Conservation (phyloP, 2,329 filamentous ascomycete species). For the Ascochyta pisi region DNA sequence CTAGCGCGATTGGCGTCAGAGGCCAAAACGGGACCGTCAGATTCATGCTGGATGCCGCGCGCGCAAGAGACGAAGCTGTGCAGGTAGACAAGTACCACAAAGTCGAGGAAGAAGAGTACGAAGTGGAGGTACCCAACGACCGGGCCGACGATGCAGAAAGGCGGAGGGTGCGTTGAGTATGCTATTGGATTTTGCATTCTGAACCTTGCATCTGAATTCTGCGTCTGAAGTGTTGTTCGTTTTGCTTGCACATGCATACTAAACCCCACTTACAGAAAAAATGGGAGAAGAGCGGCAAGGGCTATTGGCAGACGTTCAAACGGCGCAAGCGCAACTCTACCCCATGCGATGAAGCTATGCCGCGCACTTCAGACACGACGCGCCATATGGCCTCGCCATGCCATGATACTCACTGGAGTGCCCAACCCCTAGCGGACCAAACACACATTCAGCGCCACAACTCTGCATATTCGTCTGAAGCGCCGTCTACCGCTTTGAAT, state of each 20-base stretch:
- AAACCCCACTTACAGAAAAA: background rate
- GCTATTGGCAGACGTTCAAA: background rate
- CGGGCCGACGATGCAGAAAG: conserved; percentile 30
- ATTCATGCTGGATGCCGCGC: conserved; percentile 84
- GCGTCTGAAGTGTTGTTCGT: background rate
- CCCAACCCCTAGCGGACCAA: background rate
- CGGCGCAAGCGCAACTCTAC: background rate
- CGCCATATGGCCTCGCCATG: no score
- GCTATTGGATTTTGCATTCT: conserved; percentile 19
- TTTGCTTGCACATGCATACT: background rate
- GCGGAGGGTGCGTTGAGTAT: conserved; percentile 41
- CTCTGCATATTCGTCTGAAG: background rate
- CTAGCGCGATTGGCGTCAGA: conserved; percentile 47
- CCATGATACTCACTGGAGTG: no score
- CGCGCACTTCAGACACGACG: background rate
- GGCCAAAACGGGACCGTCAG: conserved; percentile 77
- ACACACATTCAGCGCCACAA: background rate
- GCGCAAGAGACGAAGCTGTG: conserved; percentile 74
- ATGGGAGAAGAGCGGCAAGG: background rate
- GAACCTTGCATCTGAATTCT: background rate
- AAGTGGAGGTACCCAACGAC: conserved; percentile 66
- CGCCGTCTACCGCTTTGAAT: background rate
- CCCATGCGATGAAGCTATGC: background rate
- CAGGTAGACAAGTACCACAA: conserved; percentile 73
- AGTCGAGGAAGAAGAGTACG: conserved; percentile 78